Conservation (phyloP, 2,329 filamentous ascomycete species). For the Elsinoe fawcettii region DNA sequence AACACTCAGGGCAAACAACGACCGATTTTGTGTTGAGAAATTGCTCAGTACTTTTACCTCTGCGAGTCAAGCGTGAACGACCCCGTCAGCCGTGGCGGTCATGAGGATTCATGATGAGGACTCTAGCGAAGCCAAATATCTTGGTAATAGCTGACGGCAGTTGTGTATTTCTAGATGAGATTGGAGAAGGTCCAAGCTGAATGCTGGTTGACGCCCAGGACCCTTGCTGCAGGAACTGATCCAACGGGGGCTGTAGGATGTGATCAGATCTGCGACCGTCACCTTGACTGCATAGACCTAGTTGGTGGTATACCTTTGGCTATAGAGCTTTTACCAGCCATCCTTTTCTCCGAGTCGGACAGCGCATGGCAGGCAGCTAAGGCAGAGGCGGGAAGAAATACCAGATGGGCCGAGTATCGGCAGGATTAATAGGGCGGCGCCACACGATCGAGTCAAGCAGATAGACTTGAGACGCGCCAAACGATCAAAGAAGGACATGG, state of each 20-base stretch:
- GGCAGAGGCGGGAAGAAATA: too few species aligned
- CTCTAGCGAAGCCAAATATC: conserved; percentile 1
- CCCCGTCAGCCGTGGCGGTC: background rate
- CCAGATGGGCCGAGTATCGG: background rate
- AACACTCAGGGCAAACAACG: background rate
- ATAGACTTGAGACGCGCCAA: background rate
- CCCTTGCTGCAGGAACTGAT: background rate
- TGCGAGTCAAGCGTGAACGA: background rate
- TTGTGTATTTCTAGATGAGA: background rate
- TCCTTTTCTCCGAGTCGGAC: too few species aligned
- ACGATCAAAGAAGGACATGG: background rate
- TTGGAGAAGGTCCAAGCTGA: background rate
- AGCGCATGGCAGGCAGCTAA: too few species aligned
- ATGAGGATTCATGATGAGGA: background rate
- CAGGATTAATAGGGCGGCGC: background rate
- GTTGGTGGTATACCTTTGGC: too few species aligned
- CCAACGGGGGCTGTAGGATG: too few species aligned
- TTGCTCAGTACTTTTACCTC: background rate
- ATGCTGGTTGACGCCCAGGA: background rate
- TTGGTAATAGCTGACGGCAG: background rate
- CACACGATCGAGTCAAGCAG: conserved; percentile 1
- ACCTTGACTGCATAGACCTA: background rate
- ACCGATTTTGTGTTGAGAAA: background rate
- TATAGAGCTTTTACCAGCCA: too few species aligned
- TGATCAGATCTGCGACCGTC: background rate